phyloP scores from a whole-genome alignment of 2,329 filamentous ascomycete species.

The Cadophora luteo-olivacea region DNA sequence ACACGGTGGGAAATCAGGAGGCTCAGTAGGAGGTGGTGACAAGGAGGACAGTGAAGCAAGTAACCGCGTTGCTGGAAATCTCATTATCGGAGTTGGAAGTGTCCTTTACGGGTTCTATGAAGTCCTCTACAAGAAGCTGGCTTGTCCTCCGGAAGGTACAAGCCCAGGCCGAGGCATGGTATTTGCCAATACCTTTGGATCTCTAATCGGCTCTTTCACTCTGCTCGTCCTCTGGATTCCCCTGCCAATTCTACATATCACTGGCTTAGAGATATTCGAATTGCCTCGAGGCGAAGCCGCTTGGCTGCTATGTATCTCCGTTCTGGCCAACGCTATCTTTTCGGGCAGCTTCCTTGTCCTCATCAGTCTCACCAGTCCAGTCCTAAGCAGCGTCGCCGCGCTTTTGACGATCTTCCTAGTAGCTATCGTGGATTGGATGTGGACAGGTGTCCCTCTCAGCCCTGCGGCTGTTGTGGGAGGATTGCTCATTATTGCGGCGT shows the following conservation, averaged over 20 bases:
- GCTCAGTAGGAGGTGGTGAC: constrained; percentile 54
- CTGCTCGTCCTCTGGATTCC: constrained; percentile 90
- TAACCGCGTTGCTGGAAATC: constrained; percentile 80
- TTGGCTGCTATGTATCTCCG: constrained; percentile 79
- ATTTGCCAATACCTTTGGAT: constrained; percentile 92
- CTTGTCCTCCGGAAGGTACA: constrained; percentile 86
- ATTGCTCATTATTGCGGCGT: constrained; percentile 84
- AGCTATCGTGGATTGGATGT: constrained; percentile 86
- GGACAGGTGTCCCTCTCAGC: constrained; percentile 79
- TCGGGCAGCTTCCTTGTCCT: constrained; percentile 92
- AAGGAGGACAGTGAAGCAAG: constrained; percentile 57
- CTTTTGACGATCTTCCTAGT: constrained; percentile 97
- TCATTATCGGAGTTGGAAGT: constrained; percentile 89
- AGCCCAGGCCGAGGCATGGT: constrained; percentile 76
- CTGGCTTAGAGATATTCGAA: constrained; percentile 82
- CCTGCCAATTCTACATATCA: constrained; percentile 79
- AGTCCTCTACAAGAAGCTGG: constrained; percentile 91
- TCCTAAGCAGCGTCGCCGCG: constrained; percentile 89
- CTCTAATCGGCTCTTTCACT: constrained; percentile 86
- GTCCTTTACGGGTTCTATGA: constrained; percentile 97
- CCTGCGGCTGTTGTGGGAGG: constrained; percentile 82
- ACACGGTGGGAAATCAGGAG: constrained; percentile 60
- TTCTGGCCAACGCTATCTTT: constrained; percentile 88
- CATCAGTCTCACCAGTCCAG: constrained; percentile 90
- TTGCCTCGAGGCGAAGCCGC: constrained; percentile 80